These are phyloP conservation scores for Penicillium angulare DNA, from an alignment of 495 filamentous ascomycete genomes.

Conservation along the genomic window DNA sequence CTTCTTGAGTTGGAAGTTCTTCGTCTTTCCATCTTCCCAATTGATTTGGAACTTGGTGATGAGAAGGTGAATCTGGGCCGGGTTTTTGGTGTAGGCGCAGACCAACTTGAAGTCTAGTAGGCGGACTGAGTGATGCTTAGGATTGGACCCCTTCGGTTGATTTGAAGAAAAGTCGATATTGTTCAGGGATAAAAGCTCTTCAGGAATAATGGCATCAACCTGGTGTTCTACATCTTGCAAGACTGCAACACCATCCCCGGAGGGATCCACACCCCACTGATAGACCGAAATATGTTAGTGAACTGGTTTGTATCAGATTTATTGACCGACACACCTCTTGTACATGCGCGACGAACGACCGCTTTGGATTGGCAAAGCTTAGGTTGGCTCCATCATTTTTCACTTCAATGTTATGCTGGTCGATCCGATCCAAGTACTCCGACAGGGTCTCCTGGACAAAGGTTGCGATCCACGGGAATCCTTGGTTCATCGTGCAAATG, in stretches of 20 bases:
- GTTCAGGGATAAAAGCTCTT: conserved; percentile 21
- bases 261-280: conserved; percentile 25
- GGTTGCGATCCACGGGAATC: conserved; percentile 30
- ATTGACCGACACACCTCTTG: conserved; percentile 17
- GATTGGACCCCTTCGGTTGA: conserved; percentile 18
- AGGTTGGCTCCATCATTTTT: conserved; percentile 43
- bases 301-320: background rate
- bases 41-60: conserved; percentile 36
- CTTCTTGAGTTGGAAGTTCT: conserved; percentile 13
- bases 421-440: conserved; percentile 15
- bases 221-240: conserved; percentile 41
- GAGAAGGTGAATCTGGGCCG: conserved; percentile 30
- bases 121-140: conserved; percentile 31
- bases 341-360: conserved; percentile 17
- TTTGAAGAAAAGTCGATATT: conserved; percentile 3
- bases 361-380: conserved; percentile 23
- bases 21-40: conserved; percentile 26
- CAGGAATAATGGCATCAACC: conserved; percentile 37
- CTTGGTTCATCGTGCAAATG: conserved; percentile 27
- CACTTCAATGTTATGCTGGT: conserved; percentile 16
- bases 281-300: background rate
- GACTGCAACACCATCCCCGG: conserved; percentile 12
- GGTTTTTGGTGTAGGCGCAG: conserved; percentile 26
- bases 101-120: conserved; percentile 41
- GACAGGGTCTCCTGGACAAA: conserved; percentile 29